Base-by-base conservation (phyloP, 2,329 filamentous ascomycete species). In the Chaetomium strumarium region DNA sequence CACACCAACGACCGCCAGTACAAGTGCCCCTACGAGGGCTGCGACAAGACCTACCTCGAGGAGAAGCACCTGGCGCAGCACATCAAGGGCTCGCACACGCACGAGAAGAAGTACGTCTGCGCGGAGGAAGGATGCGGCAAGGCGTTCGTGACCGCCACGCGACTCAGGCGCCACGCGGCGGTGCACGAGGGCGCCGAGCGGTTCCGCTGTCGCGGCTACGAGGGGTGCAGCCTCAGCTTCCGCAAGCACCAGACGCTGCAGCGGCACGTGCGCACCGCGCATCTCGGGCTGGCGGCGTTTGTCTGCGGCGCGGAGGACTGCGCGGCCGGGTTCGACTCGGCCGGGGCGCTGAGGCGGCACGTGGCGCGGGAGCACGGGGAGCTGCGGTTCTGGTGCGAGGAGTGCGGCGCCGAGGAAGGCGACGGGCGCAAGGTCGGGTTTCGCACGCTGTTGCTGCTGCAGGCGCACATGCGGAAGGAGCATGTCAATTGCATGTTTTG, bases 31-130 rank as follows among this genome's bases (percentile, higher is more conserved):
- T 78, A 85, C 56, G 71, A 77, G 6, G 83, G 71, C 39, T 97
- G 92, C 65, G 80, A 82, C 62, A 96, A 96, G 72, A 80, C 84
- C 39, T 97, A 95, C 66, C 80, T 90, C 13, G 88, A 93, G 56
- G 82, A 89, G 59, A 92, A 92, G 62, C 90, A 96, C 70, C 76
- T 96, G 16, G 84, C 86, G 55, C 85, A 90, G 59, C 92, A 97
- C 67, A 71, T 95, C 64, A 90, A 91, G 66, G 87, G 86, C 51
- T 84, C 85, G 11, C 92, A 96, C 67, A 85, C 80, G 17, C 75
- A 82, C 50, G 78, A 89, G 58, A 79, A 85, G 53, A 79, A 83
- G 43, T 85, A 90, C 66, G 68, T 78, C 24, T 96, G 91, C 70
- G 73, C 78, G n/a, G 82, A 82, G 62, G 75, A 81, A 13, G 83